phyloP scores from a whole-genome alignment of 176 grass and related monocot genomes.

The Eragrostis curvula region DNA sequence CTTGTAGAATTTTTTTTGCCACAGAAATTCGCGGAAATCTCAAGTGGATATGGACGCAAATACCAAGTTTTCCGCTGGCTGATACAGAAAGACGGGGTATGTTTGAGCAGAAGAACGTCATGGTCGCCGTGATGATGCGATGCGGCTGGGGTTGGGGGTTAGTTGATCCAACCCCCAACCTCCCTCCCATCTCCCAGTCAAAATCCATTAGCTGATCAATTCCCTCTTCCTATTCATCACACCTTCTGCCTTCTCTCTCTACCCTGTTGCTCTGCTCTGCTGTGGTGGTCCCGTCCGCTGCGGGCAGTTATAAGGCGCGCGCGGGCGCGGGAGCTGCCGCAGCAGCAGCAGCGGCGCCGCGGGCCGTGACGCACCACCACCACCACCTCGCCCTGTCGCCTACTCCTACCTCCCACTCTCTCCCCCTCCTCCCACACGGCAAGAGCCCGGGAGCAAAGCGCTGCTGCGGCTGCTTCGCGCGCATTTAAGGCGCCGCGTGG shows the following conservation, averaged over 20 bases:
- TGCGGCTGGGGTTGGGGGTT: background rate
- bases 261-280: slow-evolving; percentile 9
- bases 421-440: background rate
- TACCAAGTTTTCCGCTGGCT: background rate
- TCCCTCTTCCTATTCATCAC: background rate
- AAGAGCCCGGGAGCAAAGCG: background rate
- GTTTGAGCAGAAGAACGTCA: background rate
- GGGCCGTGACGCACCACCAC: background rate
- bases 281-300: background rate
- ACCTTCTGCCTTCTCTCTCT: slow-evolving; percentile 33
- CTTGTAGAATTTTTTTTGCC: too few species aligned
- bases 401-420: background rate
- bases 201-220: background rate
- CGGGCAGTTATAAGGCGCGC: slow-evolving; percentile 37
- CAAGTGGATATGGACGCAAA: background rate
- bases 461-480: slow-evolving; percentile 6
- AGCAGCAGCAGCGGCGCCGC: slow-evolving; percentile 11
- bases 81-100: background rate
- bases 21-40: background rate
- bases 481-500: slow-evolving; percentile 50
- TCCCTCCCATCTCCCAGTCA: slow-evolving; percentile 13
- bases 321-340: slow-evolving; percentile 13
- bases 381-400: background rate
- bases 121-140: background rate
- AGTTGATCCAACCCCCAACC: slow-evolving; percentile 48